Evolutionary conservation across 2,329 filamentous ascomycete species (phyloP).

Genomic region (Ophiostoma sp.): DNA sequence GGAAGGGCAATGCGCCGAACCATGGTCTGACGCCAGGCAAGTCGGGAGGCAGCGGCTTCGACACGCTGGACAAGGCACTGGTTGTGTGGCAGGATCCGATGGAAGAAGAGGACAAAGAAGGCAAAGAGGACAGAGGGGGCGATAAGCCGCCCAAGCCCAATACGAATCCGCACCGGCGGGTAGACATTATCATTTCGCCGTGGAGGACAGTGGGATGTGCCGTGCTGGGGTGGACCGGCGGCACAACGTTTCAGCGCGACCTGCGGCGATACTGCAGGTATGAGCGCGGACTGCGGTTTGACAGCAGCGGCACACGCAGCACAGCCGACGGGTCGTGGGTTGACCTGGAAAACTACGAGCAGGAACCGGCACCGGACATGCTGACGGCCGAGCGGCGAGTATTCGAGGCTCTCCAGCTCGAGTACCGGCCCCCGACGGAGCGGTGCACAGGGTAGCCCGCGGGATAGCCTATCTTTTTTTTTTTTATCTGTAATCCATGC

Average conservation of each 20-base stretch:
- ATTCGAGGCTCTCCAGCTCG: constrained; percentile 69
- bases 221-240: constrained; percentile 81
- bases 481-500: background rate
- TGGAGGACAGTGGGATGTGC: constrained; percentile 89
- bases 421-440: constrained; percentile 60
- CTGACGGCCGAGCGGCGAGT: constrained; percentile 72
- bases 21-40: constrained; percentile 14
- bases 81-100: constrained; percentile 81
- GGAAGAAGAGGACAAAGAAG: background rate
- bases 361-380: constrained; percentile 54
- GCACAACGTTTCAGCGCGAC: constrained; percentile 85
- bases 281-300: constrained; percentile 73
- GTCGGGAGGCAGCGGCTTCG: constrained; percentile 59
- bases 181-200: constrained; percentile 86
- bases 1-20: constrained; percentile 43
- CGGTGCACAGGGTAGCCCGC: constrained; percentile 56
- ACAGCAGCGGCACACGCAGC: constrained; percentile 77
- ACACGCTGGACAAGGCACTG: constrained; percentile 84
- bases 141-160: constrained; percentile 43
- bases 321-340: constrained; percentile 61
- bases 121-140: constrained; percentile 31
- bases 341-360: constrained; percentile 58
- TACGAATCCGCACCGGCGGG: constrained; percentile 70
- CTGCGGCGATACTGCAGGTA: constrained; percentile 73
- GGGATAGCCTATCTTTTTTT: constrained; percentile 31